Conservation (phyloP, 2,329 filamentous ascomycete genomes). For the Blastomyces emzantsi region DNA sequence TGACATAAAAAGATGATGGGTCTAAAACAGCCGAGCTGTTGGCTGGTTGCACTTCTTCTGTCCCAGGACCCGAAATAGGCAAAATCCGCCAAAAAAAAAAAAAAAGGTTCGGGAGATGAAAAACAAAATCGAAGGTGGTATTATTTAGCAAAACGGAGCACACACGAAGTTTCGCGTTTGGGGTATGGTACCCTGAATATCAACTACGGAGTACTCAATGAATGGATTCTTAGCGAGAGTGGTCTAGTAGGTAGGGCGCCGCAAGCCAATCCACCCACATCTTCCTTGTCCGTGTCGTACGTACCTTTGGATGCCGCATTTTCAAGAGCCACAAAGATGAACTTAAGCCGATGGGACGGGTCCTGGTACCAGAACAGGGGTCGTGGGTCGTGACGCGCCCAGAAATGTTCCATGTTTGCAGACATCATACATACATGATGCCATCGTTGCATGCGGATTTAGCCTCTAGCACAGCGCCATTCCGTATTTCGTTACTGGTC, state of each 20-base stretch:
- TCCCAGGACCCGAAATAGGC: background rate
- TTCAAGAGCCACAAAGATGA: background rate
- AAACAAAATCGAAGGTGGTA: conserved; percentile 4
- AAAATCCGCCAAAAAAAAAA: conserved; percentile 1
- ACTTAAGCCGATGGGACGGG: conserved; percentile 1
- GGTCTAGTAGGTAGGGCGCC: background rate
- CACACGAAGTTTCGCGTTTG: conserved; percentile 6
- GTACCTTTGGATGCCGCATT: background rate
- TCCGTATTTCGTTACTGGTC: conserved; percentile 3
- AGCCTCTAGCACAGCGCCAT: background rate
- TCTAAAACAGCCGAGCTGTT: conserved; percentile 7
- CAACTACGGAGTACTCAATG: background rate
- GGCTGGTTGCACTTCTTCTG: conserved; percentile 1
- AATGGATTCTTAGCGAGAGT: conserved; percentile 1
- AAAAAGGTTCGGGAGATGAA: background rate
- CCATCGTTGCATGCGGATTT: conserved; percentile 7
- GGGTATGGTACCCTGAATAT: conserved; percentile 2
- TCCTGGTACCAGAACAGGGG: conserved; percentile 6
- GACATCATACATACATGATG: conserved; percentile 7
- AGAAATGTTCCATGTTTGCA: conserved; percentile 7
- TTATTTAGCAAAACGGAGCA: conserved; percentile 3
- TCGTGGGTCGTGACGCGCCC: background rate
- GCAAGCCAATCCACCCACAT: background rate
- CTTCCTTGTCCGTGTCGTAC: conserved; percentile 1
- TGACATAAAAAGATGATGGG: conserved; percentile 1